Percentiles rank a stretch among this genome's conserved stretches.
Evolutionary conservation across 177 flowering plant species (phyloP).

Genomic region (Vitis hybrid): DNA sequence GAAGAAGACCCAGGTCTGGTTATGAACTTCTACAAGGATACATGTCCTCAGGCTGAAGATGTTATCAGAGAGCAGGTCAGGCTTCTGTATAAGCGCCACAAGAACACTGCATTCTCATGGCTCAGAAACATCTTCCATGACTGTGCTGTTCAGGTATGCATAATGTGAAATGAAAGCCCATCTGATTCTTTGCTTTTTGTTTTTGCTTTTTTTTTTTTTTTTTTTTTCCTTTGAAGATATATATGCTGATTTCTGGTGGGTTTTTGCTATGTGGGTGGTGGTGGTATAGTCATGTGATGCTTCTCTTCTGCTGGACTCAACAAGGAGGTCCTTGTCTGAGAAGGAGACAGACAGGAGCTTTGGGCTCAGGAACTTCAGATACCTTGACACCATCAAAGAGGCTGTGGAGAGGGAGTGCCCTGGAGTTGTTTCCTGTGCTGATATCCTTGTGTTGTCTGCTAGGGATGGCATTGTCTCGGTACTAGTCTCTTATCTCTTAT

Average conservation of each 20-base stretch:
- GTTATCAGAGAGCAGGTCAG: constrained; percentile 87
- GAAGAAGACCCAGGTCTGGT: constrained; percentile 65
- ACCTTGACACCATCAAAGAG: constrained; percentile 84
- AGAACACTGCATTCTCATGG: constrained; percentile 99
- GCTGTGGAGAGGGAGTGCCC: constrained; percentile 99
- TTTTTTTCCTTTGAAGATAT: constrained; percentile 1
- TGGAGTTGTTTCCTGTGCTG: constrained; percentile 91
- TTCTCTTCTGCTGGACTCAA: constrained; percentile 92
- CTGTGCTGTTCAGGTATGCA: constrained; percentile 86
- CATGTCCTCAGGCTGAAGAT: constrained; percentile 97
- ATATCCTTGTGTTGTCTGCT: constrained; percentile 89
- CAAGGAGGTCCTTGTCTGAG: constrained; percentile 93
- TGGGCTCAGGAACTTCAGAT: constrained; percentile 93
- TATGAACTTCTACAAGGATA: constrained; percentile 86
- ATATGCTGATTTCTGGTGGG: neutral
- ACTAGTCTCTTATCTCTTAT: constrained; percentile 1
- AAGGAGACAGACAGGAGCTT: constrained; percentile 98
- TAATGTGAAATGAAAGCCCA: neutral
- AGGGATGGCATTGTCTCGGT: constrained; percentile 95
- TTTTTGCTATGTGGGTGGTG: constrained; percentile 1
- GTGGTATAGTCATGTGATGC: constrained; percentile 83
- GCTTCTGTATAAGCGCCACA: constrained; percentile 94
- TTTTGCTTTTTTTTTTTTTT: neutral
- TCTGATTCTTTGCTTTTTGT: neutral
- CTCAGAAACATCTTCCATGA: constrained; percentile 99